Conservation (phyloP, 257 asterid genomes). For the Knoxia roxburghii region DNA sequence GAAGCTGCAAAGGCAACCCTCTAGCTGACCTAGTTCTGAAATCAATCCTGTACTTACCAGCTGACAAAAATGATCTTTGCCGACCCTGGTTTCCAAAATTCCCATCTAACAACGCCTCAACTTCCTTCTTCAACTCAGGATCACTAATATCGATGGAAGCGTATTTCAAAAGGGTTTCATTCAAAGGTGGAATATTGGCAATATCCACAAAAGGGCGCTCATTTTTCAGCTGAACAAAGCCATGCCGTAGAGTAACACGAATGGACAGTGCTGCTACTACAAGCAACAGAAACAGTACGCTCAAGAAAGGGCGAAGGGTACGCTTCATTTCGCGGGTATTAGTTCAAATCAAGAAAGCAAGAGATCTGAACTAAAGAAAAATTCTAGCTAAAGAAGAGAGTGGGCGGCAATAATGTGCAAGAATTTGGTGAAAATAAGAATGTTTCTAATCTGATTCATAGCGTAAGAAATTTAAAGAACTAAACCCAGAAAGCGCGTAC, state of each 20-base stretch:
- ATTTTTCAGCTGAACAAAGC: slow-evolving; percentile 39
- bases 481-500: neutral
- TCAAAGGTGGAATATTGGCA: slow-evolving; percentile 29
- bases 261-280: slow-evolving; percentile 45
- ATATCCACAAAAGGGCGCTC: slow-evolving; percentile 27
- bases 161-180: slow-evolving; percentile 55
- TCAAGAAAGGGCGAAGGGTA: slow-evolving; percentile 48
- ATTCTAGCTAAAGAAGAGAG: slow-evolving; percentile 23
- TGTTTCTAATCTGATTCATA: slow-evolving; percentile 47
- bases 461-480: slow-evolving; percentile 1
- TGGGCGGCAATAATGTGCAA: slow-evolving; percentile 42
- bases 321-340: slow-evolving; percentile 48
- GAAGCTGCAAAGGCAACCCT: slow-evolving; percentile 50
- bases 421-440: slow-evolving; percentile 48
- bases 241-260: slow-evolving; percentile 41
- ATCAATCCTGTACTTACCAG: slow-evolving; percentile 52
- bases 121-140: slow-evolving; percentile 56
- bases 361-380: slow-evolving; percentile 10
- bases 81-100: slow-evolving; percentile 55
- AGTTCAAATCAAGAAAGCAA: slow-evolving; percentile 4
- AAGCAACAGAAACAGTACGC: slow-evolving; percentile 45
- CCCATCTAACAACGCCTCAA: slow-evolving; percentile 70
- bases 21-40: slow-evolving; percentile 41
- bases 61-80: slow-evolving; percentile 70
- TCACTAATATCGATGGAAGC: slow-evolving; percentile 68